Evolutionary conservation across 2,329 filamentous ascomycete genomes (phyloP).

Genomic region (Boeremia lycopersici): DNA sequence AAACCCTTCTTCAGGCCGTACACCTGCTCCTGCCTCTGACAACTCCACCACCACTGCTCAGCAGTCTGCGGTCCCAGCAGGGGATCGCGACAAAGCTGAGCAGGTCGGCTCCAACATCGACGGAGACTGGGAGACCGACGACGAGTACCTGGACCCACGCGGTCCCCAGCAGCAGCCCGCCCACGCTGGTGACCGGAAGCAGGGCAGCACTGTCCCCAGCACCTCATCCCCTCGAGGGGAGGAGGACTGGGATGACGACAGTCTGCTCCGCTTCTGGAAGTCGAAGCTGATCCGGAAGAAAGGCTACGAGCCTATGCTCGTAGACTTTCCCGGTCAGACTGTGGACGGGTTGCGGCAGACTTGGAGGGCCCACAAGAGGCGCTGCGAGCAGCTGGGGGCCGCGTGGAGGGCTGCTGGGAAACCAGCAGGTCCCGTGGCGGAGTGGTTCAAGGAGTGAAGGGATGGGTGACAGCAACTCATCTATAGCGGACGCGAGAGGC

Average conservation of each 20-base stretch:
- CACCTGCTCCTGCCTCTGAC: no score
- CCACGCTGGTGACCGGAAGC: neutral
- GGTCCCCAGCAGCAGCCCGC: no score
- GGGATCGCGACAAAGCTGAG: no score
- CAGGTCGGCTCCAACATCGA: neutral
- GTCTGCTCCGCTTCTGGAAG: conserved; percentile 3
- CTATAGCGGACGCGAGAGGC: neutral
- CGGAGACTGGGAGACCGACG: neutral
- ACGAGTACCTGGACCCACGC: neutral
- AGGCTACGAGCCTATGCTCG: conserved; percentile 4
- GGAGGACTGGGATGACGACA: conserved; percentile 1
- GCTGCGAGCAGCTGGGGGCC: conserved; percentile 1
- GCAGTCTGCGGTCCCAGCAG: no score
- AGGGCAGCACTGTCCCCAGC: neutral
- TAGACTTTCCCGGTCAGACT: neutral
- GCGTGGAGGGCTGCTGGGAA: conserved; percentile 3
- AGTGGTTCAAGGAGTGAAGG: neutral
- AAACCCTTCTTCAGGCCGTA: no score
- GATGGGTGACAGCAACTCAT: no score
- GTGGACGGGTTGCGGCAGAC: neutral
- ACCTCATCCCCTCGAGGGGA: neutral
- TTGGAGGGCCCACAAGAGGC: neutral
- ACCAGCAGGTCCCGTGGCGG: neutral
- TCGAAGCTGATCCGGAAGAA: conserved; percentile 8
- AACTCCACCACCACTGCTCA: no score